Conservation (phyloP, 805 yeast genomes). For the Clavispora fructus region DNA sequence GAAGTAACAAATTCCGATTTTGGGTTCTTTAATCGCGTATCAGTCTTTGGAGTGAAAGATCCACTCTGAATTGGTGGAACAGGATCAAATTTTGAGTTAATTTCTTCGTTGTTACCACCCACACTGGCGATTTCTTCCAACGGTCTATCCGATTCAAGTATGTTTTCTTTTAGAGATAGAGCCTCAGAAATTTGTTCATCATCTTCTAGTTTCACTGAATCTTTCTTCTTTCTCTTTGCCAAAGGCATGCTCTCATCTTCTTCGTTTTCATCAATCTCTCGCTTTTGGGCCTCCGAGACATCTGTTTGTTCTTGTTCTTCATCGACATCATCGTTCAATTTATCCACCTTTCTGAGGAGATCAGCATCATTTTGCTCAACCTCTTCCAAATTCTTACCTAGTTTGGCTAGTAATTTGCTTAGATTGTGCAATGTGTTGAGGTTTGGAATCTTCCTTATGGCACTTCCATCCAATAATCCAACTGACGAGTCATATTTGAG, state of each 20-base stretch:
- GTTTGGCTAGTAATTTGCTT: constrained; percentile 36
- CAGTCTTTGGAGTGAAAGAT: constrained; percentile 46
- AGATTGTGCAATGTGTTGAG: constrained; percentile 42
- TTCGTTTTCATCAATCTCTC: constrained; percentile 7
- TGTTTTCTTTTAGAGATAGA: constrained; percentile 1
- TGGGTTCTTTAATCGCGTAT: constrained; percentile 62
- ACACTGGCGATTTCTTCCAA: constrained; percentile 2
- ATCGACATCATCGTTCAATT: constrained; percentile 2
- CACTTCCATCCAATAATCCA: constrained; percentile 59
- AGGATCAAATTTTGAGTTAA: constrained; percentile 27
- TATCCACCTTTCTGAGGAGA: constrained; percentile 18
- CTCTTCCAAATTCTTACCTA: constrained; percentile 33
- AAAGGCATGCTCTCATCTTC: constrained; percentile 13
- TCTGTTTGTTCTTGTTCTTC: constrained; percentile 3
- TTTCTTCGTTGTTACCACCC: constrained; percentile 10
- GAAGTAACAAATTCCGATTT: constrained; percentile 69
- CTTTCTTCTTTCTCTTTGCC: constrained; percentile 10
- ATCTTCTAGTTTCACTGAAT: constrained; percentile 1
- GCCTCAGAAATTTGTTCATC: constrained; percentile 8
- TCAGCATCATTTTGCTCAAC: constrained; percentile 27
- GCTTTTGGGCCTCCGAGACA: background rate
- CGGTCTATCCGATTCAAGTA: constrained; percentile 4
- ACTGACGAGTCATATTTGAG: constrained; percentile 53
- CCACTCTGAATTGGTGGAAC: constrained; percentile 46
- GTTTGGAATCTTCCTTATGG: constrained; percentile 36